A percentile compares a stretch with the other conserved stretches of the same genome.
Evolutionary conservation across 176 grass and related monocot species (phyloP).

Genomic region (Puya raimondii): DNA sequence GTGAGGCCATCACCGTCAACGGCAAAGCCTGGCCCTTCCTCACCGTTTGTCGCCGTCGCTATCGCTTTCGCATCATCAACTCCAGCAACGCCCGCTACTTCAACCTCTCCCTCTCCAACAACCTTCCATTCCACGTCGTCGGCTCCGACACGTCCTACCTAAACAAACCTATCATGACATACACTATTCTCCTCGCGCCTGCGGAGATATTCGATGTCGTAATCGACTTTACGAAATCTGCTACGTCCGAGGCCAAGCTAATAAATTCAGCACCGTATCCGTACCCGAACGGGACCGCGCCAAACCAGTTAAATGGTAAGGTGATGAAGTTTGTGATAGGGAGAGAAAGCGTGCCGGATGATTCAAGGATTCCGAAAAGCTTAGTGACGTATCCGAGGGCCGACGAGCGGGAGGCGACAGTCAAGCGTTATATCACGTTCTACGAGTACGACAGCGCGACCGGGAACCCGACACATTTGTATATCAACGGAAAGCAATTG

Average conservation of each 20-base stretch:
- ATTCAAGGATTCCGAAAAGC: constrained; percentile 26
- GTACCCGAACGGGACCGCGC: constrained; percentile 35
- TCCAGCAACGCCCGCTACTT: constrained; percentile 60
- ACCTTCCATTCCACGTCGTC: constrained; percentile 47
- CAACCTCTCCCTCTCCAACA: constrained; percentile 43
- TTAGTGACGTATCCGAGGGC: constrained; percentile 28
- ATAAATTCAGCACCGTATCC: constrained; percentile 64
- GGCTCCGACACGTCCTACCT: constrained; percentile 62
- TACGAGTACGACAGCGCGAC: constrained; percentile 58
- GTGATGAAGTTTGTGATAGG: constrained; percentile 48
- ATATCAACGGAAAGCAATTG: constrained; percentile 61
- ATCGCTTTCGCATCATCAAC: constrained; percentile 61
- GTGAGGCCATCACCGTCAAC: constrained; percentile 47
- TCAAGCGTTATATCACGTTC: constrained; percentile 35
- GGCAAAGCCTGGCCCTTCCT: constrained; percentile 75
- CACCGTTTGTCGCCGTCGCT: constrained; percentile 32
- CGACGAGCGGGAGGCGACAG: constrained; percentile 22
- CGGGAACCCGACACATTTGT: constrained; percentile 42
- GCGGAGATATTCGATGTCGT: constrained; percentile 53
- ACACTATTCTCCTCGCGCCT: constrained; percentile 29
- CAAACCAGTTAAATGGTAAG: constrained; percentile 25
- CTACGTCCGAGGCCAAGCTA: constrained; percentile 7
- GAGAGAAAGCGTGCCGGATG: background rate
- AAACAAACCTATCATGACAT: constrained; percentile 3
- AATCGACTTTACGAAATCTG: constrained; percentile 29